Conservation (phyloP, 768 basidiomycete genomes). For the Kwoniella europaea region DNA sequence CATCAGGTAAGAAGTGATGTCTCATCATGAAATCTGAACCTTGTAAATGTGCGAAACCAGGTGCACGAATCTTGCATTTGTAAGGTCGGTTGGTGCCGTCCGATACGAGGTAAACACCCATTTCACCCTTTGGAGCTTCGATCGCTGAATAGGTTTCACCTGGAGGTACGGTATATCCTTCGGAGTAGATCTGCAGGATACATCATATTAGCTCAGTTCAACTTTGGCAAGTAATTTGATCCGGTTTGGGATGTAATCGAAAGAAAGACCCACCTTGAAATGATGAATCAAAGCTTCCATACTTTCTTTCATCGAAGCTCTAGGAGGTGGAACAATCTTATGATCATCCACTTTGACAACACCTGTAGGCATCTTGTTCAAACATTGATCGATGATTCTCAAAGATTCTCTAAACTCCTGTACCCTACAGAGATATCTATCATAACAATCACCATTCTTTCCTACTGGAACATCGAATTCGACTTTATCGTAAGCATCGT, state of each 20-base stretch:
- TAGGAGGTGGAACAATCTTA: constrained; percentile 93
- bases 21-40: constrained; percentile 92
- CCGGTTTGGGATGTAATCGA: neutral
- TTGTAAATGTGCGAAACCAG: constrained; percentile 93
- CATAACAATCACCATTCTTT: constrained; percentile 95
- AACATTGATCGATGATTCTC: constrained; percentile 83
- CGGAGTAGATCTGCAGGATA: constrained; percentile 76
- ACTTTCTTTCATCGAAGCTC: constrained; percentile 98
- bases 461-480: constrained; percentile 98
- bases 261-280: constrained; percentile 72
- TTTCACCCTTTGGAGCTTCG: constrained; percentile 98
- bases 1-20: constrained; percentile 79
- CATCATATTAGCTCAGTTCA: neutral
- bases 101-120: constrained; percentile 97
- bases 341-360: constrained; percentile 94
- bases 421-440: constrained; percentile 94
- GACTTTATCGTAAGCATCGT: constrained; percentile 96
- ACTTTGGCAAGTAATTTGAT: neutral
- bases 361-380: constrained; percentile 96
- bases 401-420: constrained; percentile 97
- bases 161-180: constrained; percentile 92
- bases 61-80: constrained; percentile 94
- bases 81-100: constrained; percentile 97
- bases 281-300: constrained; percentile 99
- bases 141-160: constrained; percentile 93